Percentiles rank a stretch among this genome's conserved stretches.
Evolutionary conservation across 306 rosid genomes (phyloP).

Genomic region (Lathyrus tuberosus): DNA sequence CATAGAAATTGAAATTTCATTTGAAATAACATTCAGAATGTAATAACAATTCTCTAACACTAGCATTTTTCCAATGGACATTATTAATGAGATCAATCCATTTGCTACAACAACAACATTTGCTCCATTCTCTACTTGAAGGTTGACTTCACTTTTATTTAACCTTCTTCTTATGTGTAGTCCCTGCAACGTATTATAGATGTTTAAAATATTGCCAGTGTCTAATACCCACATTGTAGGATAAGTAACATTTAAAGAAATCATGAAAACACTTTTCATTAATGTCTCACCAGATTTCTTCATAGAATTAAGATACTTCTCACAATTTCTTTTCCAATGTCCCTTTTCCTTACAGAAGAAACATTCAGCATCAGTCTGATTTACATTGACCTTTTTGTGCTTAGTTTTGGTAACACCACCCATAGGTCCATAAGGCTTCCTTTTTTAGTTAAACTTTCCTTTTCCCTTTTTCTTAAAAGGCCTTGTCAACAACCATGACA

Average conservation of each 20-base stretch:
- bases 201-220: slow-evolving; percentile 6
- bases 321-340: not conserved
- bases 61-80: not conserved
- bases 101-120: not conserved
- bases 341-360: no score
- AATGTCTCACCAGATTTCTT: not conserved
- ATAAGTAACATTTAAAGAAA: not conserved
- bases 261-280: slow-evolving; percentile 29
- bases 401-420: no score
- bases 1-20: not conserved
- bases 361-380: not conserved
- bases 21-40: not conserved
- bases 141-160: not conserved
- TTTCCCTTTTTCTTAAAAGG: no score
- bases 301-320: not conserved
- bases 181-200: not conserved
- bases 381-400: no score
- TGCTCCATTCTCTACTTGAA: no score
- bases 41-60: slow-evolving; percentile 1
- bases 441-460: no score
- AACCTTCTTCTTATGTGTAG: not conserved
- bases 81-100: not conserved
- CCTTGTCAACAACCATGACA: no score
- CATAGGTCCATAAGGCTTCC: no score
- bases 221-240: slow-evolving; percentile 22